These are phyloP conservation scores for Phaeotremella skinneri DNA, from an alignment of 768 basidiomycete species.

Conservation along the genomic window DNA sequence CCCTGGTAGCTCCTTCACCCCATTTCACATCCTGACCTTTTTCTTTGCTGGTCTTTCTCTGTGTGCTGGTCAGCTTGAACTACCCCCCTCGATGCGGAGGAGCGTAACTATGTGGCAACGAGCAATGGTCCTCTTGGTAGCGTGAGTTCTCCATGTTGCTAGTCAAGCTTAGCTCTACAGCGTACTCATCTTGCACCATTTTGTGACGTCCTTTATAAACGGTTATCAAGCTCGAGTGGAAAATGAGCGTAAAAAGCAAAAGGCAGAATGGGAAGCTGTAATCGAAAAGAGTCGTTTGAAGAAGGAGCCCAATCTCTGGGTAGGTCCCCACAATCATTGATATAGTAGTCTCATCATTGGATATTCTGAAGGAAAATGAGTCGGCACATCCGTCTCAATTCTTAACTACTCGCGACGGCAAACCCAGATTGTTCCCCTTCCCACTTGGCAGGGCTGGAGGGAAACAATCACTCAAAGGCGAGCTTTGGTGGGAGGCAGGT, in stretches of 20 bases:
- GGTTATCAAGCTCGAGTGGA: conserved; percentile 12
- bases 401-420: conserved; percentile 40
- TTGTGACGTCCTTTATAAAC: conserved; percentile 17
- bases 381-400: conserved; percentile 40
- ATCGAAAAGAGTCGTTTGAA: conserved; percentile 16
- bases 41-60: conserved; percentile 23
- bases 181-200: conserved; percentile 23
- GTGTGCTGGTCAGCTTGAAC: conserved; percentile 22
- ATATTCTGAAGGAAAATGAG: conserved; percentile 23
- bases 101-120: conserved; percentile 27
- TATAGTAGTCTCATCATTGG: background rate
- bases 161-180: background rate
- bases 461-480: conserved; percentile 21
- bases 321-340: conserved; percentile 11
- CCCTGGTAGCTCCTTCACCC: conserved; percentile 25
- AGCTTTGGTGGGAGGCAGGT: conserved; percentile 46
- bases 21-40: conserved; percentile 34
- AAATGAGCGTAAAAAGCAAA: conserved; percentile 6
- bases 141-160: conserved; percentile 9
- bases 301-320: conserved; percentile 29
- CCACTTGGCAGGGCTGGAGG: conserved; percentile 40
- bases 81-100: conserved; percentile 18
- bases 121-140: conserved; percentile 25
- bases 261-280: conserved; percentile 4
- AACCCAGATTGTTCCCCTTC: conserved; percentile 45